phyloP scores from a whole-genome alignment of 2,329 filamentous ascomycete species.

The Falciphora oryzae region DNA sequence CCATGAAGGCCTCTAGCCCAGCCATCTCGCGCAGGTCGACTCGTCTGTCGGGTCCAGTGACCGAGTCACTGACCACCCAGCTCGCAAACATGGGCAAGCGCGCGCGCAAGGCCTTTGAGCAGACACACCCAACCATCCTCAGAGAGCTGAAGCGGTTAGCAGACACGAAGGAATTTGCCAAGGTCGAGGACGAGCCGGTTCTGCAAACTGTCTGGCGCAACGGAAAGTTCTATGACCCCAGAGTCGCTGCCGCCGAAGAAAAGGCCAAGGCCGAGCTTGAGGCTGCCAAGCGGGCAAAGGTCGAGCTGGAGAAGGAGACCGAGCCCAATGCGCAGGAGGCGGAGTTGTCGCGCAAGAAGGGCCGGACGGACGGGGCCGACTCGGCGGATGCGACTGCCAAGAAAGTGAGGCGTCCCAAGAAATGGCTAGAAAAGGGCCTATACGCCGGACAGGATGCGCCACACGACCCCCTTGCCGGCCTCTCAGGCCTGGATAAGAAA shows the following conservation, averaged over 20 bases:
- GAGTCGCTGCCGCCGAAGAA: not conserved
- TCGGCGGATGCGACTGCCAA: constrained; percentile 23
- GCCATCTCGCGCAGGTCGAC: constrained; percentile 34
- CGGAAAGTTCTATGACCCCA: constrained; percentile 51
- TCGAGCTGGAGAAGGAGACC: constrained; percentile 16
- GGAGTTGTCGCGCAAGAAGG: constrained; percentile 16
- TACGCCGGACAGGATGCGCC: constrained; percentile 74
- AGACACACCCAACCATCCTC: constrained; percentile 27
- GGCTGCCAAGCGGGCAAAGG: constrained; percentile 10
- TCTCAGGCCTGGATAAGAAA: constrained; percentile 48
- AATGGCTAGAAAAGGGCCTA: constrained; percentile 75
- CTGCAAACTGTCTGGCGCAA: constrained; percentile 58
- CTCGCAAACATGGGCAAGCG: constrained; percentile 55
- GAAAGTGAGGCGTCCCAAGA: constrained; percentile 54
- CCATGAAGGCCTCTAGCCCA: constrained; percentile 23
- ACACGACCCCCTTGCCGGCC: constrained; percentile 38
- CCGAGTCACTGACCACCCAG: constrained; percentile 39
- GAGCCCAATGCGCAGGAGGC: constrained; percentile 15
- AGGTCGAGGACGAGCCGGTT: constrained; percentile 53
- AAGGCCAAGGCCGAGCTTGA: constrained; percentile 23
- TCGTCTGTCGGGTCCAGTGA: constrained; percentile 37
- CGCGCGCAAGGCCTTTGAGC: constrained; percentile 47
- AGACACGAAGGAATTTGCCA: constrained; percentile 57
- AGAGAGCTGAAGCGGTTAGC: constrained; percentile 53
- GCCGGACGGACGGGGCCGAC: constrained; percentile 24